Evolutionary conservation across 305 asterid genomes (phyloP), one percentile per base, ranked within the genome.

Genomic region (Fraxinus platypoda): DNA sequence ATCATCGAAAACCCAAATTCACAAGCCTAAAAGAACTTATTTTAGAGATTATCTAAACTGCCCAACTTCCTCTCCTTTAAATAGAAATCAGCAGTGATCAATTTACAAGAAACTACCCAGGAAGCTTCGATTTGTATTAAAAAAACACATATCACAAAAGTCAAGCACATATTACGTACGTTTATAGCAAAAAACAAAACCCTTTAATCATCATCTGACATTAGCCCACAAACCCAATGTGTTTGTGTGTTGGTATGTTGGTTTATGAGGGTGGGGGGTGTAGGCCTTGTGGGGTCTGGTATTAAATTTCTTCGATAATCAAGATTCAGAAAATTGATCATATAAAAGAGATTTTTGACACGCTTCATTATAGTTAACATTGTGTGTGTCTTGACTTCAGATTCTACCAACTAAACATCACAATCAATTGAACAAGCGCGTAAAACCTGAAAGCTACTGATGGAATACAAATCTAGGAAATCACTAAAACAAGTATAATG

Each of bases 1-100:
- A 87, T 91, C 98, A 94, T 92, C 90, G 90, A 85, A 86, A 70
- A 59, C 37, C 74, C 78, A 86, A 52, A 66, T 77, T 72, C 35
- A 75, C 64, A 83, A 78, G 74, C 78, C 57, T 78, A 35, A 25
- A 31, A 31, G 35, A 46, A 38, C 19, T 59, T 77, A 77, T 59
- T 26, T 52, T 46, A 76, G 35, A 75, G 19, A 49, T 64, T 19
- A 79, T 75, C 62, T n/a, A 75, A 90, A 83, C 86, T 54, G 87
- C 76, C 77, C 4, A 85, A 82, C 85, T 78, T 78, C 76, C 80
- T 75, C 23, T 54, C 41, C 66, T 83, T 81, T 84, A 84, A 79
- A 81, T 85, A 54, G 75, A 78, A 2, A 28, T 0, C 13, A 6
- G 11, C 7, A 43, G 46, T 19, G 81, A 59, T 38, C 35, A 78